Base-by-base conservation (phyloP, 2,329 filamentous ascomycete species). In the Madurella fahalii region DNA sequence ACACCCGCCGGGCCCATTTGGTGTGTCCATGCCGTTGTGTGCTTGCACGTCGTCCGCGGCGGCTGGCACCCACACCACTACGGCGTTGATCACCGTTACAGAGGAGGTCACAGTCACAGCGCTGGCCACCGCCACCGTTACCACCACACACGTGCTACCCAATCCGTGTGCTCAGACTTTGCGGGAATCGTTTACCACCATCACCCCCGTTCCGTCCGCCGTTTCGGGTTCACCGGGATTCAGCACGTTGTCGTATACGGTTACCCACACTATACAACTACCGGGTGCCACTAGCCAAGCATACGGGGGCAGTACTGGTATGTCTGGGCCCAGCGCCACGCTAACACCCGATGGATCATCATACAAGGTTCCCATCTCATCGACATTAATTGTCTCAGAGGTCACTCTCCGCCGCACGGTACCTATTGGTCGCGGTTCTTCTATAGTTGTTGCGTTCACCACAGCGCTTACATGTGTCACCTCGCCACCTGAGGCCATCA, bases 211-310 rank as follows among this genome's bases (percentile, higher is more conserved):
- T 45, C 62, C 62, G 1, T 62, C 60, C 56, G 63, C 62, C 2
- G 52, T 54, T 5, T 51, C 59, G 2, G 57, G 43, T 9, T 31
- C 37, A 1, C 51, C 52, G 1, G 58, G 57, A 18, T n/a, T 16
- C 11, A 53, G 34, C 1, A 30, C 34, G 12, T 62, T 60, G 13
- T 34, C 56, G 2, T 62, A 61, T 43, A 56, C 58, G 0, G 60
- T 62, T 15, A 63, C 58, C 15, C 63, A 64, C 50, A 62, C 61
- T 1, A 3, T 43, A 7, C 50, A 34, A 16, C 47, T 49, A 13
- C 54, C 59, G 2, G n/a, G 40, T 5, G 40, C 55, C 11, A 40
- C 5, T 15, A 16, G 4, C 8, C 12, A 12, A 32, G 18, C 1
- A 16, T 12, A 43, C 11, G 41, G 9, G 13, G 46, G 7, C 34